Base-by-base conservation (phyloP, 2,329 filamentous ascomycete species). In the Xylariaceae sp. region DNA sequence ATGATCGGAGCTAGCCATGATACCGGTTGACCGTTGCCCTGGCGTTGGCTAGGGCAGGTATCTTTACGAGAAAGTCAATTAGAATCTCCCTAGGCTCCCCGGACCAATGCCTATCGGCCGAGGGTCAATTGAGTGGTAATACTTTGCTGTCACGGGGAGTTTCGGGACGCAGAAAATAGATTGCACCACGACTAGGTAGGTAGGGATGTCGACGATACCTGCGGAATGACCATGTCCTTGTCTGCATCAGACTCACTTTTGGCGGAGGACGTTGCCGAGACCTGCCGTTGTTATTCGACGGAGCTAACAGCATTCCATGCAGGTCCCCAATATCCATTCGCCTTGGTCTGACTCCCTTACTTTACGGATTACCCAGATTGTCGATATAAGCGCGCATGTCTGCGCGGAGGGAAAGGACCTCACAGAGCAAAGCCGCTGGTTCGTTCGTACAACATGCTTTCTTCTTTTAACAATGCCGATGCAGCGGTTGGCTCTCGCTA, bases 301-400 rank as follows among this genome's bases (percentile, higher is more conserved):
- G 62, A 62, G 47, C 60, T 56, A 58, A 56, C 44, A 37, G 23
- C 23, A 42, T 62, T 62, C 62, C 62, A 59, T 50, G 42, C 39
- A 56, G 51, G 44, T 35, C 48, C 54, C 34, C 10, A 15, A 51
- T 42, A n/a, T 44, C 50, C 57, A 58, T 57, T 56, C 57, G 53
- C 45, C 48, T 53, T 56, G 50, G 51, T 4, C 23, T 51, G 42
- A 51, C 49, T 35, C 48, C 34, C 54, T 35, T 56, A 17, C 23
- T 30, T 30, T 30, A 30, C 23, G 23, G 23, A 30, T 30, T 42
- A 13, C 8, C 37, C 37, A 42, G 11, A 13, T 42, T 42, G 37
- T 42, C 37, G 37, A 42, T 8, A 10, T 42, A 13, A 9, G 9
- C 11, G 37, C 37, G 11, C 9, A 42, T 42, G 23, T 30, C 23